Evolutionary conservation across 306 rosid genomes (phyloP).

Genomic region (Prunus davidiana): DNA sequence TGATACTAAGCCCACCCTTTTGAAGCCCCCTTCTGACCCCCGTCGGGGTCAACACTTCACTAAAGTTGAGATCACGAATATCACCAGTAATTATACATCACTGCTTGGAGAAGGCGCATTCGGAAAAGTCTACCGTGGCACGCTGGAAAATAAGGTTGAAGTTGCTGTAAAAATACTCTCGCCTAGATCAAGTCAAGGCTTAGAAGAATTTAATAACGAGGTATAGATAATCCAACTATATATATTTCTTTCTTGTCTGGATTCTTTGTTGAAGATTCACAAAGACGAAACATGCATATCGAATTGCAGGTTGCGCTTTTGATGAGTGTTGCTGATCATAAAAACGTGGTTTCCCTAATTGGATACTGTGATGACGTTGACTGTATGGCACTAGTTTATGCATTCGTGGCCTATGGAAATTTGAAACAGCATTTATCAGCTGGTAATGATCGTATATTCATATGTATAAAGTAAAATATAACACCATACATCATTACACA

Average conservation of each 20-base stretch:
- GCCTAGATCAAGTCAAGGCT: constrained; percentile 33
- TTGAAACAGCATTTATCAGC: constrained; percentile 14
- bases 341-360: constrained; percentile 26
- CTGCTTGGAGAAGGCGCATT: constrained; percentile 46
- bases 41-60: not conserved
- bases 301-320: constrained; percentile 5
- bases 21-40: not conserved
- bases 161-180: constrained; percentile 36
- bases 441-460: not conserved
- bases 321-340: constrained; percentile 18
- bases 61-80: not conserved
- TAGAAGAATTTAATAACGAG: constrained; percentile 30
- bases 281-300: no score
- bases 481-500: not conserved
- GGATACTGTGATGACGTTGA: constrained; percentile 24
- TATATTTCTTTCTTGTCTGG: no score
- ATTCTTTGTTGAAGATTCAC: no score
- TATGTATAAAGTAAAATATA: not conserved
- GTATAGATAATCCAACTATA: not conserved
- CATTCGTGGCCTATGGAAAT: constrained; percentile 22
- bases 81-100: constrained; percentile 24
- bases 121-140: constrained; percentile 40
- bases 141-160: constrained; percentile 11
- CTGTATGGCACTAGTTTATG: constrained; percentile 15
- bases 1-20: no score